Base-by-base conservation (phyloP, 169 alveolate species). In the Amoebophrya sp. region DNA sequence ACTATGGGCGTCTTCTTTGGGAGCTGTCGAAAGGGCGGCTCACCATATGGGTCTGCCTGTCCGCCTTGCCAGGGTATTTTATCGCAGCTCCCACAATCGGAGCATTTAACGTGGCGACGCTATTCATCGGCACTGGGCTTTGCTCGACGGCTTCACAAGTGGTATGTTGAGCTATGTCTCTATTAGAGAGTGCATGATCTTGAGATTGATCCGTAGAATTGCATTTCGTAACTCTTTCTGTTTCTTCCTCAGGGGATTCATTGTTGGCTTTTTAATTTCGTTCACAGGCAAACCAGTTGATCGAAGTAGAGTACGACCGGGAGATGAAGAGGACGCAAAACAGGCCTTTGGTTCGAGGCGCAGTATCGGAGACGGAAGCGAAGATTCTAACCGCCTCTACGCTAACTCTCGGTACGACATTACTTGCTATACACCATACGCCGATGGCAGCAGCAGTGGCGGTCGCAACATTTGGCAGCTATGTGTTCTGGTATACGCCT, bases 111-210 rank as follows among this genome's bases (percentile, higher is more conserved):
- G 33, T 65, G 26, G 36, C 33, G 26, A 26, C 38, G 33, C 83
- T 65, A 6, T 65, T 65, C 83, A 36, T 65, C 33, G 83, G 83
- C 36, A 65, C 83, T 6, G 83, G 33, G 10, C 83, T 65, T 36
- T 65, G 83, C 83, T 65, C 83, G 36, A 65, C 83, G 36, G 83
- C 83, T 53, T n/a, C n/a, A n/a, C n/a, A n/a, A n/a, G n/a, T n/a
- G n/a, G n/a, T n/a, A n/a, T n/a, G n/a, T n/a, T n/a, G n/a, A n/a
- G n/a, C n/a, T n/a, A n/a, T n/a, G n/a, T n/a, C n/a, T n/a, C n/a
- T n/a, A n/a, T n/a, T n/a, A n/a, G n/a, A n/a, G n/a, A n/a, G n/a
- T n/a, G n/a, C n/a, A n/a, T n/a, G n/a, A 12, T 47, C 65, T 47
- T 47, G 65, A 47, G 65, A 47, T 47, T 18, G 65, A 47, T 47